These are phyloP conservation scores for Globisporangium polare DNA, from an alignment of 352 stramenopile genomes.

Conservation along the genomic window DNA sequence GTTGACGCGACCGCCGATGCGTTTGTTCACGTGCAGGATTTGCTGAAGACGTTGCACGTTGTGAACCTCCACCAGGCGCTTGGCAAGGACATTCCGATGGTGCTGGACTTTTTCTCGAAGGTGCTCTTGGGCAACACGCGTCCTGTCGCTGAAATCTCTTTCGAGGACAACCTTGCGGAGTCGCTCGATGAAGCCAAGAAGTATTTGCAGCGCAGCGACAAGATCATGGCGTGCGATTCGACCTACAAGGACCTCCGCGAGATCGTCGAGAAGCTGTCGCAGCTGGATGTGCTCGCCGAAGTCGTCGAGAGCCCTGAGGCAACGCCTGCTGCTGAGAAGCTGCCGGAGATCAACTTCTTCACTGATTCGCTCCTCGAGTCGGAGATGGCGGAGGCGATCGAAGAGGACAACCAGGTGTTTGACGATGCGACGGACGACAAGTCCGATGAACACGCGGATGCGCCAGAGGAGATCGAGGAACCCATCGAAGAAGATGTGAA, in stretches of 20 bases:
- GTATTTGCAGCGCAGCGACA: slow-evolving; percentile 61
- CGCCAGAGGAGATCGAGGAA: slow-evolving; percentile 15
- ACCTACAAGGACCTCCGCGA: slow-evolving; percentile 60
- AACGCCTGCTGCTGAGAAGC: slow-evolving; percentile 27
- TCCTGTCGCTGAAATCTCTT: slow-evolving; percentile 68
- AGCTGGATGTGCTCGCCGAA: slow-evolving; percentile 20
- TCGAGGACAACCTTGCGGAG: slow-evolving; percentile 74
- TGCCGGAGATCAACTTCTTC: slow-evolving; percentile 84
- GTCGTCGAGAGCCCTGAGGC: slow-evolving; percentile 9
- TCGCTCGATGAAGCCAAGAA: slow-evolving; percentile 75
- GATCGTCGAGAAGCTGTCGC: slow-evolving; percentile 50
- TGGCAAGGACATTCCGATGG: slow-evolving; percentile 72
- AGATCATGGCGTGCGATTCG: slow-evolving; percentile 69
- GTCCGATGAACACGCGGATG: slow-evolving; percentile 14
- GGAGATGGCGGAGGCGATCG: slow-evolving; percentile 5
- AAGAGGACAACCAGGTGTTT: slow-evolving; percentile 12
- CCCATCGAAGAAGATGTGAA: slow-evolving; percentile 13
- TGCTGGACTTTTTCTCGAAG: slow-evolving; percentile 84
- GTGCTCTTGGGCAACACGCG: slow-evolving; percentile 78
- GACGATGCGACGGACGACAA: slow-evolving; percentile 19
- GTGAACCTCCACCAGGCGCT: slow-evolving; percentile 73
- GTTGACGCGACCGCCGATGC: slow-evolving; percentile 16
- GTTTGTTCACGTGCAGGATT: slow-evolving; percentile 55
- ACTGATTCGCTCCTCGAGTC: slow-evolving; percentile 66
- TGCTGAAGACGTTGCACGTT: slow-evolving; percentile 76